Conservation (phyloP, 164 flowering plant species). For the Liquidambar formosana region DNA sequence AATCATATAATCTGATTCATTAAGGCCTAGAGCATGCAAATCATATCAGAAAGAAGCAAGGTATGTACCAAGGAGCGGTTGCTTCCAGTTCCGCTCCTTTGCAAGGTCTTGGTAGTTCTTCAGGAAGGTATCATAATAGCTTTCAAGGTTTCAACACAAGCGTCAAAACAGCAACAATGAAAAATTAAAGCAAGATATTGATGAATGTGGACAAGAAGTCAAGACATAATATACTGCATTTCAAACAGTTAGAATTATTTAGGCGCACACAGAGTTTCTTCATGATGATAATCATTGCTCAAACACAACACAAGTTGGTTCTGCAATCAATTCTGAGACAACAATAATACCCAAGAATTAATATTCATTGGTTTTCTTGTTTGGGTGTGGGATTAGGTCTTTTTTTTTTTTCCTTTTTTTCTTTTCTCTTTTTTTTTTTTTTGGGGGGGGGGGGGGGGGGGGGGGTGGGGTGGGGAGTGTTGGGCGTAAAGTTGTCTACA, state of each 20-base stretch:
- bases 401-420: too few relatives aligned
- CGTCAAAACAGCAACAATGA: slow-evolving; percentile 3
- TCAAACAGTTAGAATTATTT: neutral
- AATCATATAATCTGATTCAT: neutral
- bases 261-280: too few relatives aligned
- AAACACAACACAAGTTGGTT: too few relatives aligned
- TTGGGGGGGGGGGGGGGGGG: too few relatives aligned
- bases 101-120: slow-evolving; percentile 73
- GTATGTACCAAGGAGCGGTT: slow-evolving; percentile 72
- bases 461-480: too few relatives aligned
- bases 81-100: slow-evolving; percentile 66
- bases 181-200: slow-evolving; percentile 8
- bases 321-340: too few relatives aligned
- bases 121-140: slow-evolving; percentile 87
- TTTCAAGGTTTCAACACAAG: slow-evolving; percentile 23
- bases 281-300: too few relatives aligned
- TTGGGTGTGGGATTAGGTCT: too few relatives aligned
- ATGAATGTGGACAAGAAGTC: neutral
- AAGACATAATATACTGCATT: too few relatives aligned
- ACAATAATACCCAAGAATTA: too few relatives aligned
- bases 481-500: neutral
- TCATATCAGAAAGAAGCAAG: neutral
- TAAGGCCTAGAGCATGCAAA: neutral
- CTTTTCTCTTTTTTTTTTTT: too few relatives aligned
- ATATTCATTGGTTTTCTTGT: too few relatives aligned